phyloP scores from a whole-genome alignment of 495 filamentous ascomycete genomes.

The Endocarpon pusillum region DNA sequence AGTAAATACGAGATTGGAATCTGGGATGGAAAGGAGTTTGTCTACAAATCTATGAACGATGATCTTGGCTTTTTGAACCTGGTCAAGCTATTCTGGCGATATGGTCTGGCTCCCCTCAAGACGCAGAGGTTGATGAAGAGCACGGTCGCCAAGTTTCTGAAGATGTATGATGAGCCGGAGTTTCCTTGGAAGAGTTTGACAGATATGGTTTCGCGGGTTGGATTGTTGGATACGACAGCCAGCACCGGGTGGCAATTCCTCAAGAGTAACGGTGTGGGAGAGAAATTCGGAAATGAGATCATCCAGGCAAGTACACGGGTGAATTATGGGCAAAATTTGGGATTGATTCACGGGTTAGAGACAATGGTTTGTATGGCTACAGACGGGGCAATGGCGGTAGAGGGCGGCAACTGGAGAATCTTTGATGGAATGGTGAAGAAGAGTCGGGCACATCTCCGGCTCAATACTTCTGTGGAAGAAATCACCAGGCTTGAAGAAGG shows the following conservation, averaged over 20 bases:
- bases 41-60: conserved; percentile 41
- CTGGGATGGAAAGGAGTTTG: conserved; percentile 69
- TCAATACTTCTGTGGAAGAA: conserved; percentile 55
- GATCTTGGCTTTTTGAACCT: conserved; percentile 60
- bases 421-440: conserved; percentile 63
- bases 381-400: conserved; percentile 60
- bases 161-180: conserved; percentile 60
- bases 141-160: conserved; percentile 56
- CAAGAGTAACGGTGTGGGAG: conserved; percentile 44
- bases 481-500: conserved; percentile 32
- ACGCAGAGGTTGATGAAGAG: conserved; percentile 56
- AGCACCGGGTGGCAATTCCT: conserved; percentile 58
- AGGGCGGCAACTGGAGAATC: conserved; percentile 90
- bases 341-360: conserved; percentile 71
- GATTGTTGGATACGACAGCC: conserved; percentile 43
- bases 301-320: conserved; percentile 86
- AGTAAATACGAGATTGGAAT: conserved; percentile 43
- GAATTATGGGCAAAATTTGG: conserved; percentile 86
- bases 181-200: conserved; percentile 76
- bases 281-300: conserved; percentile 59
- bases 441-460: conserved; percentile 37
- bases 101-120: conserved; percentile 60
- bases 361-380: conserved; percentile 90
- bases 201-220: conserved; percentile 43
- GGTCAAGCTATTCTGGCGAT: conserved; percentile 66